Evolutionary conservation across 176 grass and related monocot genomes (phyloP), one percentile per base, ranked within the genome.

Genomic region (Luzula sylvatica): DNA sequence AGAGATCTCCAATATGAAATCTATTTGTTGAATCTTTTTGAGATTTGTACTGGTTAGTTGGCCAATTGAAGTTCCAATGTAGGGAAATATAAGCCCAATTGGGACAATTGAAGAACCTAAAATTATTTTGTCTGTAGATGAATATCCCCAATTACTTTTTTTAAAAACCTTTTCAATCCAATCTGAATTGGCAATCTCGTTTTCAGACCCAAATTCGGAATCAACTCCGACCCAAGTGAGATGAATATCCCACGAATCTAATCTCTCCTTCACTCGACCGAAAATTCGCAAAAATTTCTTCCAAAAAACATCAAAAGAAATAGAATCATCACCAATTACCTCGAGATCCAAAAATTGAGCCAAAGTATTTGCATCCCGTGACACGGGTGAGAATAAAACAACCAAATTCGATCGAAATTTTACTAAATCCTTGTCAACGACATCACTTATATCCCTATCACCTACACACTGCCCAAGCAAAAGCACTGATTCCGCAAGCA

Each of bases 51-150:
- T 46, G 13, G 38, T 12, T 24, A 23, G 9, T 45, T 68, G 58
- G 13, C 23, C 22, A 42, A 69, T 63, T 23, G 38, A 27, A 23
- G 63, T 61, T 5, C 55, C 73, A 46, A 76, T 27, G 42, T 60
- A 63, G 11, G 73, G 73, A 24, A 76, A 69, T 53, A 76, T 69
- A 11, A 76, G 55, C 8, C 55, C 65, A 9, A 69, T 41, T 47
- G 73, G 73, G 30, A 76, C 55, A 32, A 76, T 15, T 23, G 55
- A 58, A 48, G 73, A 76, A 30, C 73, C 73, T 26, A 76, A 4
- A 46, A 68, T 39, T 28, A 76, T 69, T 27, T 43, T 22, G 69
- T 76, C 73, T n/a, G 65, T 69, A 15, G 73, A 69, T 38, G 46
- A 61, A 69, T 53, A 76, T 9, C 65, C 65, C 73, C 73, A 76